phyloP scores from a whole-genome alignment of 495 filamentous ascomycete genomes.

The Neohortaea acidophila region DNA sequence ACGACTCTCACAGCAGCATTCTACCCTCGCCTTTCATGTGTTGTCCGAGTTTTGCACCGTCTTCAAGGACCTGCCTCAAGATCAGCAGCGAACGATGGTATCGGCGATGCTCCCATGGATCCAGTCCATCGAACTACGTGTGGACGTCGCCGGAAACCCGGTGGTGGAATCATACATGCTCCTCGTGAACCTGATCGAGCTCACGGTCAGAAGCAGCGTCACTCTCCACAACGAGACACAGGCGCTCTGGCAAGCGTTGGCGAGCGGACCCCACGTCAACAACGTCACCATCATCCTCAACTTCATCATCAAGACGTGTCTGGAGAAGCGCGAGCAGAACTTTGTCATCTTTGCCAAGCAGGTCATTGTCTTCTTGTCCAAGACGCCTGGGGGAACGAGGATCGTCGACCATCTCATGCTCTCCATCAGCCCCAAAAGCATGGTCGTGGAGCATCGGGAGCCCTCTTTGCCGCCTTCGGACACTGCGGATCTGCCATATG shows the following conservation, averaged over 20 bases:
- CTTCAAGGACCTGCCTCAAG: conserved; percentile 68
- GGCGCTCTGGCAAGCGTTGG: conserved; percentile 91
- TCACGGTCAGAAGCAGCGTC: conserved; percentile 80
- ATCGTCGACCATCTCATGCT: conserved; percentile 86
- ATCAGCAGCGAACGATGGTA: conserved; percentile 82
- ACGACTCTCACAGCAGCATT: conserved; percentile 70
- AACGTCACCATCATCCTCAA: conserved; percentile 90
- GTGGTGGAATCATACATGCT: conserved; percentile 88
- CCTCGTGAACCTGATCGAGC: conserved; percentile 86
- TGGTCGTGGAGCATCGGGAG: conserved; percentile 65
- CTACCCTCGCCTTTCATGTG: conserved; percentile 76
- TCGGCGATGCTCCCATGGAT: conserved; percentile 93
- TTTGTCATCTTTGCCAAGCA: conserved; percentile 97
- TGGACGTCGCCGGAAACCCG: conserved; percentile 88
- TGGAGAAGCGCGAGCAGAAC: conserved; percentile 89
- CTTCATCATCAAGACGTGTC: conserved; percentile 83
- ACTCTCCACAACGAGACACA: conserved; percentile 91
- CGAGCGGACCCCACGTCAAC: conserved; percentile 82
- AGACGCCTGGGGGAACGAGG: conserved; percentile 77
- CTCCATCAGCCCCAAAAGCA: conserved; percentile 76
- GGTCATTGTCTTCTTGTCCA: conserved; percentile 87
- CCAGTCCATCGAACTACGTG: conserved; percentile 77
- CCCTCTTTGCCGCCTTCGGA: conserved; percentile 58
- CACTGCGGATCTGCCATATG: conserved; percentile 60
- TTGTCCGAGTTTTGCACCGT: conserved; percentile 89